A percentile compares a stretch with the other conserved stretches of the same genome.
phyloP scores from a whole-genome alignment of 2,329 filamentous ascomycete species.

The Sordariomycetes sp. region DNA sequence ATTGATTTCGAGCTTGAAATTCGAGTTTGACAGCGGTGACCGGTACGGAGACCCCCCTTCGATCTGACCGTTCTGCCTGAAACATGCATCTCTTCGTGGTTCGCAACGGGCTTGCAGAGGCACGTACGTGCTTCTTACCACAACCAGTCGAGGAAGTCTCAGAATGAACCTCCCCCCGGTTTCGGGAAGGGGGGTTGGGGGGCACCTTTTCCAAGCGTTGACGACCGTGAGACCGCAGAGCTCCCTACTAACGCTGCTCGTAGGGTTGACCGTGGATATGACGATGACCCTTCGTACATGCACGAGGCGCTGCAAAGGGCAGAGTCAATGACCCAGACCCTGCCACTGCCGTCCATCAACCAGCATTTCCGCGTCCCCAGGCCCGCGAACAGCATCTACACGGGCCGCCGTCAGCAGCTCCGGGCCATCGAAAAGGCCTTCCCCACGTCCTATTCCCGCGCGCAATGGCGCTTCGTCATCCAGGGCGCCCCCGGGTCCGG shows the following conservation, averaged over 20 bases:
- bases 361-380: slow-evolving; percentile 2
- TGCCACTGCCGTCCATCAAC: neutral
- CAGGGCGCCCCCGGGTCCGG: slow-evolving; percentile 5
- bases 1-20: neutral
- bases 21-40: neutral
- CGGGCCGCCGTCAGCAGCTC: neutral
- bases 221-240: neutral
- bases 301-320: neutral
- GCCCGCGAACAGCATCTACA: slow-evolving; percentile 1
- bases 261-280: neutral
- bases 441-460: neutral
- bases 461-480: slow-evolving; percentile 5
- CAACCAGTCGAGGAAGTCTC: neutral
- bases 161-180: too few species aligned
- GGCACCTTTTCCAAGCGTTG: neutral
- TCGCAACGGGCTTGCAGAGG: neutral
- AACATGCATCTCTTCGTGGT: too few species aligned
- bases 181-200: neutral
- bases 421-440: neutral
- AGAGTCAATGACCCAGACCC: neutral
- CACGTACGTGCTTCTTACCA: neutral
- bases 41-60: neutral
- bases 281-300: neutral
- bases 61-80: neutral
- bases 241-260: neutral